Evolutionary conservation across 2,329 filamentous ascomycete species (phyloP), one percentile per base, ranked within the genome.

Genomic region (Emmonsiellopsis sp.): DNA sequence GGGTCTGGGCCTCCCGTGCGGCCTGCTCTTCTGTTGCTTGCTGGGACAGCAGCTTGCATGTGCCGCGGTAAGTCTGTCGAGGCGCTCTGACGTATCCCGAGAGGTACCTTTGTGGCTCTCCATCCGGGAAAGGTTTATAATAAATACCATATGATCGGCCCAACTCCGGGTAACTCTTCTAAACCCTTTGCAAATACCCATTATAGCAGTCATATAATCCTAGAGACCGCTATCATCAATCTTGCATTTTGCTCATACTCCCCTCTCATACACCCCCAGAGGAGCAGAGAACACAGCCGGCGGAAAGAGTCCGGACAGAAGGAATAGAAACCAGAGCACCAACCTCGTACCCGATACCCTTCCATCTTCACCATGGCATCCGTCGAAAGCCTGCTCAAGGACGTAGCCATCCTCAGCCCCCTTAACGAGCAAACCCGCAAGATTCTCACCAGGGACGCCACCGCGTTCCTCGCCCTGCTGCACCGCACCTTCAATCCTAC

Each of bases 401-500:
- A 90, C 73, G 91, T 96, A 67, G 83, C 84, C 73, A 82, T 97
- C 78, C 84, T 89, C 65, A 92, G 89, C 66, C 73, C 81, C 58
- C 76, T 97, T 67, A 84, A 83, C 66, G 83, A 92, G 55, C 77
- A 85, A 63, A 86, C 91, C 71, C 84, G 83, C 76, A 92, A 95
- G 79, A 94, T 98, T 70, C 82, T 97, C 61, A 95, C 84, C 58
- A 92, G 90, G 63, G 82, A 94, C 61, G 92, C 92, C 53, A 84
- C 89, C 60, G 87, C 89, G 58, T 98, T 97, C 79, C 83, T 98
- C 57, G 88, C 92, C 38, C 85, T 96, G 59, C 83, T 98, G 65
- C 93, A 98, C 77, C 86, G 92, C 68, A 89, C 90, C 60, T 97
- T 97, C 81, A 94, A 97, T 73, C 76, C 73, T 59, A 92, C 86